These are phyloP conservation scores for Beta macrorhiza DNA, from an alignment of 179 eudicot species.

Conservation along the genomic window DNA sequence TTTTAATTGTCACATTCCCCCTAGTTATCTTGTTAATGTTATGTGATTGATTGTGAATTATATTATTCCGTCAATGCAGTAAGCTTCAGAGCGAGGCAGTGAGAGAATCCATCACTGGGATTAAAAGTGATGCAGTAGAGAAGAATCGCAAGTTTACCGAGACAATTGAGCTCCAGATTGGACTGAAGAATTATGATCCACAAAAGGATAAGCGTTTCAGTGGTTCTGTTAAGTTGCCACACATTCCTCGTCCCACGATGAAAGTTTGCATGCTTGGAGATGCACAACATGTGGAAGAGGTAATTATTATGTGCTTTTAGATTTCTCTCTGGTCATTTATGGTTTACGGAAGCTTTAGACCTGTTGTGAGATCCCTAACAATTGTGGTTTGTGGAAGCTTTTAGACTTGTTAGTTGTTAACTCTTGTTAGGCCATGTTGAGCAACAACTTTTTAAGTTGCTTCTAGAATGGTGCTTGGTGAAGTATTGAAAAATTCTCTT, in stretches of 20 bases:
- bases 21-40: neutral
- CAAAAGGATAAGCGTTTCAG: constrained; percentile 99
- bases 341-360: neutral
- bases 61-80: constrained; percentile 36
- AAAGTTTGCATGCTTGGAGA: constrained; percentile 96
- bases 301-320: constrained; percentile 13
- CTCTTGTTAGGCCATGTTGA: neutral
- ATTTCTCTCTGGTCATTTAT: neutral
- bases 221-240: constrained; percentile 88
- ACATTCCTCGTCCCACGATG: constrained; percentile 94
- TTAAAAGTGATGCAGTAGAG: constrained; percentile 48
- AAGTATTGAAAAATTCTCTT: too few relatives aligned
- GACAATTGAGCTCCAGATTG: constrained; percentile 95
- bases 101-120: constrained; percentile 61
- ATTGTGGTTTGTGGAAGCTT: neutral
- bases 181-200: constrained; percentile 93
- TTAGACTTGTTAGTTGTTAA: neutral
- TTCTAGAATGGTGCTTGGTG: too few relatives aligned
- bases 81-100: constrained; percentile 78
- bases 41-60: neutral
- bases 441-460: too few relatives aligned
- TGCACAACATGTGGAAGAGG: constrained; percentile 96
- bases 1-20: neutral
- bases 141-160: constrained; percentile 70
- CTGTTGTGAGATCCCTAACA: neutral